phyloP scores from a whole-genome alignment of 2,329 filamentous ascomycete species.

The Paracamarosporium sp. region DNA sequence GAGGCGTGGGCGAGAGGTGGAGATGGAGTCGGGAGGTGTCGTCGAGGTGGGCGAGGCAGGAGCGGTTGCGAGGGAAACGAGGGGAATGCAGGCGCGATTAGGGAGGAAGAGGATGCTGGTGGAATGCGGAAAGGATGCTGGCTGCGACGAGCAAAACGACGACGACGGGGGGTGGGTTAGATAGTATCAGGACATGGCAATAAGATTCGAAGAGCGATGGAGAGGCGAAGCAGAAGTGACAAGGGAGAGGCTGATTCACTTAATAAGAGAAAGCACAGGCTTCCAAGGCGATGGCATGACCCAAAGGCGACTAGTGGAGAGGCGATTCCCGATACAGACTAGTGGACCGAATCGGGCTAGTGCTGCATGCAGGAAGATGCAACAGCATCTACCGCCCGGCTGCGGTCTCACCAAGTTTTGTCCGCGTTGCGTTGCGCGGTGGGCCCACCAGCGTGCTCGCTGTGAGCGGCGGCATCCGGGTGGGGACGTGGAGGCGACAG shows the following conservation, averaged over 20 bases:
- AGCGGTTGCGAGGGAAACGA: constrained; percentile 33
- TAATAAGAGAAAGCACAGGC: no score
- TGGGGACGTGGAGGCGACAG: not conserved
- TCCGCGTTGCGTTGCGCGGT: not conserved
- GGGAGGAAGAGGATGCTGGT: constrained; percentile 16
- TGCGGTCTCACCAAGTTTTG: not conserved
- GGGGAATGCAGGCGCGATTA: constrained; percentile 30
- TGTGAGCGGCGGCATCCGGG: not conserved
- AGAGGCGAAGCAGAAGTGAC: not conserved
- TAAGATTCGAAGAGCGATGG: constrained; percentile 18
- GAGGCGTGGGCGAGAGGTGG: constrained; percentile 25
- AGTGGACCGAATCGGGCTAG: no score
- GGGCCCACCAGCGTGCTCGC: not conserved
- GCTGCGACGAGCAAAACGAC: constrained; percentile 31
- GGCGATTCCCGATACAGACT: no score
- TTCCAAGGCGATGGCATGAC: no score
- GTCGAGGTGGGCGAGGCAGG: constrained; percentile 14
- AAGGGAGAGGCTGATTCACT: no score
- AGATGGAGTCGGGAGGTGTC: constrained; percentile 33
- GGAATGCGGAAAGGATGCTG: constrained; percentile 29
- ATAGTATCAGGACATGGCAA: constrained; percentile 31
- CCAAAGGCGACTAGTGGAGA: no score
- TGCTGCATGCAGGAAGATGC: no score
- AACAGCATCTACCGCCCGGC: no score
- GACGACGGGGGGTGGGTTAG: constrained; percentile 17